Conservation (phyloP, 148 eudicot species). For the Bassia scoparia region DNA sequence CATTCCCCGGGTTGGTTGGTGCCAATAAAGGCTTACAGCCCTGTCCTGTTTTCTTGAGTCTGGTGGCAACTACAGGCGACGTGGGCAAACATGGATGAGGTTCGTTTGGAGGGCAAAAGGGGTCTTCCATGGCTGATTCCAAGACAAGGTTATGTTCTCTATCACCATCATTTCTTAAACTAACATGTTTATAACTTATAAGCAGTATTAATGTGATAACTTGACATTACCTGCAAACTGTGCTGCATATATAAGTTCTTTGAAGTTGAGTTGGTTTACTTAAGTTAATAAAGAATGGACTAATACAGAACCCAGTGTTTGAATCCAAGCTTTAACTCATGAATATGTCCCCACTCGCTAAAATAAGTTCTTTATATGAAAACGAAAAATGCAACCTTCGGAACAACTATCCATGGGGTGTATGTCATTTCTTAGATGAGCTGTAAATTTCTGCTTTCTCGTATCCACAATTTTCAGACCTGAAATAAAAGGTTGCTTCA, state of each 20-base stretch:
- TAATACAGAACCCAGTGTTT: too few species aligned
- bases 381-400: not conserved
- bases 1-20: constrained; percentile 93
- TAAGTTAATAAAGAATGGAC: too few species aligned
- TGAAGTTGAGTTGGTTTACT: too few species aligned
- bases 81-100: constrained; percentile 90
- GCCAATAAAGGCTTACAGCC: constrained; percentile 97
- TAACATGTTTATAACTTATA: not conserved
- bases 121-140: constrained; percentile 26
- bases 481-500: not conserved
- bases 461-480: not conserved
- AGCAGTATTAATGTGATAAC: not conserved
- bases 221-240: too few species aligned
- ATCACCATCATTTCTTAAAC: not conserved
- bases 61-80: constrained; percentile 78
- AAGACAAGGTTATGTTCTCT: constrained; percentile 42
- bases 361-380: too few species aligned
- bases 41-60: constrained; percentile 73
- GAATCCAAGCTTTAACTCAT: too few species aligned
- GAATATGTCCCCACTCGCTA: too few species aligned
- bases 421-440: not conserved
- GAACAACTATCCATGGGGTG: too few species aligned
- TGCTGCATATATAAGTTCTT: not conserved
- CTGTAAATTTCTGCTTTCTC: not conserved
- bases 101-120: constrained; percentile 48